Conservation (phyloP, 495 filamentous ascomycete species). For the Penicillium subrubescens region DNA sequence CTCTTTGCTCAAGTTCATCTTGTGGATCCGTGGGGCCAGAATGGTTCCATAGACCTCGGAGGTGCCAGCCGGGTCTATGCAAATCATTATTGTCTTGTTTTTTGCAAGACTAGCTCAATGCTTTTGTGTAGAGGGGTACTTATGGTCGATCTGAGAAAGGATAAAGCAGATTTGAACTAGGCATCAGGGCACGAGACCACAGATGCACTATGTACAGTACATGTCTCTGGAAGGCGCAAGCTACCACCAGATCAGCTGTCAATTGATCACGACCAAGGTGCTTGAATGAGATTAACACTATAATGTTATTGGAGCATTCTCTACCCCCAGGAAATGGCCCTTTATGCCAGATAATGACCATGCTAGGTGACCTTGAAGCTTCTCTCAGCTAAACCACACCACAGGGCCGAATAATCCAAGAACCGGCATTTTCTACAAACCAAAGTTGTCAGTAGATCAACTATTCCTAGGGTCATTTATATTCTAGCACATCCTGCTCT, state of each 20-base stretch:
- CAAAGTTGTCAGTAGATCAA: too few relatives aligned
- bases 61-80: not conserved
- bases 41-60: not conserved
- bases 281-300: not conserved
- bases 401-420: too few relatives aligned
- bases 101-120: not conserved
- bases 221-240: not conserved
- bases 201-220: not conserved
- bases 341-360: too few relatives aligned
- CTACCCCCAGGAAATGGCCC: not conserved
- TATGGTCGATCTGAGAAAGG: not conserved
- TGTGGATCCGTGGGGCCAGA: not conserved
- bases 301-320: not conserved
- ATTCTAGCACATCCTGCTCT: too few relatives aligned
- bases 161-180: not conserved
- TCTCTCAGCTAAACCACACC: too few relatives aligned
- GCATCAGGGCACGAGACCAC: not conserved
- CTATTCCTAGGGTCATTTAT: too few relatives aligned
- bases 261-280: not conserved
- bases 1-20: not conserved
- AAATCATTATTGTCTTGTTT: not conserved
- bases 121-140: not conserved
- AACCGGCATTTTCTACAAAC: too few relatives aligned
- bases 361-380: too few relatives aligned
- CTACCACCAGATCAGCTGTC: not conserved